Conservation (phyloP, 495 filamentous ascomycete genomes). For the Rusavskia elegans region DNA sequence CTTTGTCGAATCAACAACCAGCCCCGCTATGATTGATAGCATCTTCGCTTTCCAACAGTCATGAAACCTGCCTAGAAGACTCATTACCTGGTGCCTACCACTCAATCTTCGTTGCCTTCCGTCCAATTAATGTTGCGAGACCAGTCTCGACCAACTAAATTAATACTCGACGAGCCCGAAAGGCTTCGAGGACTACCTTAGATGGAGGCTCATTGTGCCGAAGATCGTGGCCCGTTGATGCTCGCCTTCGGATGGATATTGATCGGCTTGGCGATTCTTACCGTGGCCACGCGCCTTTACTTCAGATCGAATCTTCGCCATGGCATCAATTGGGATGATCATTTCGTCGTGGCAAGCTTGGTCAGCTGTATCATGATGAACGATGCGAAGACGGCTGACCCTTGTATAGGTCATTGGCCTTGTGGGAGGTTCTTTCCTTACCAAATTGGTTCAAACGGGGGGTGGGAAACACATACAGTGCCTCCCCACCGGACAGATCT, state of each 20-base stretch:
- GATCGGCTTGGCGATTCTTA: conserved; percentile 2
- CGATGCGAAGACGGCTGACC: background rate
- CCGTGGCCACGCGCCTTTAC: conserved; percentile 9
- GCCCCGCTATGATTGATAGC: no score
- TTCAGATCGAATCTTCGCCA: conserved; percentile 5
- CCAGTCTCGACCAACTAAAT: no score
- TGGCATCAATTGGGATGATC: conserved; percentile 11
- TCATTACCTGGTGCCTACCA: no score
- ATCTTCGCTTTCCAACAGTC: no score
- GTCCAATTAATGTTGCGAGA: no score
- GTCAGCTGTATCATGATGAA: conserved; percentile 1
- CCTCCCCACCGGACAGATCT: conserved; percentile 6
- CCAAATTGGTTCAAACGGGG: conserved; percentile 7
- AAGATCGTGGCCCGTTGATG: conserved; percentile 8
- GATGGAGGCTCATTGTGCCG: conserved; percentile 1
- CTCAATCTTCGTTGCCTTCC: no score
- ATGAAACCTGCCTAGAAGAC: no score
- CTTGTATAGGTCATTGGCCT: conserved; percentile 8
- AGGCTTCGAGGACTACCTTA: background rate
- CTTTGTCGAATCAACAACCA: no score
- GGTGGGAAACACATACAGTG: conserved; percentile 11
- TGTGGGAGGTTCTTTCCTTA: conserved; percentile 5
- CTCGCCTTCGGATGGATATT: conserved; percentile 7
- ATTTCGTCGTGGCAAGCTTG: conserved; percentile 9
- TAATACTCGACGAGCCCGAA: no score